A percentile compares a stretch with the other conserved stretches of the same genome.
These are phyloP conservation scores for Cochlearia excelsa DNA, from an alignment of 345 rosid species.

Conservation along the genomic window DNA sequence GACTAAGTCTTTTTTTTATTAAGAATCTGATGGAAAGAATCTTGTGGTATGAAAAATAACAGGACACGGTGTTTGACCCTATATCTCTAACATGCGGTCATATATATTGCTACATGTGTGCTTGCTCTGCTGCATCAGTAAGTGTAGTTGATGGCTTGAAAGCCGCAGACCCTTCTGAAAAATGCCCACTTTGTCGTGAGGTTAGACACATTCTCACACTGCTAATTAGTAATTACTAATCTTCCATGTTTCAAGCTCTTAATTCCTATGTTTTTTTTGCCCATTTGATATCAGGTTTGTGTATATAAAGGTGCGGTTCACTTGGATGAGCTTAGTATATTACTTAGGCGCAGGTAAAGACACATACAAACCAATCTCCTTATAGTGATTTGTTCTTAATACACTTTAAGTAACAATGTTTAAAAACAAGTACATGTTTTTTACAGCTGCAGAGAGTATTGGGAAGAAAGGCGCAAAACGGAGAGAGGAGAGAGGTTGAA, in stretches of 20 bases:
- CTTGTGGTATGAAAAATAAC: slow-evolving; percentile 23
- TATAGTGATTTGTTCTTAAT: background rate
- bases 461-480: slow-evolving; percentile 62
- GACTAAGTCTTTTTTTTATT: slow-evolving; percentile 14
- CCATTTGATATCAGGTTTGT: slow-evolving; percentile 40
- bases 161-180: slow-evolving; percentile 56
- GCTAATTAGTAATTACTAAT: background rate
- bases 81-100: slow-evolving; percentile 88
- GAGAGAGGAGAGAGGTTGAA: slow-evolving; percentile 70
- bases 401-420: background rate
- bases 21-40: slow-evolving; percentile 17
- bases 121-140: slow-evolving; percentile 93
- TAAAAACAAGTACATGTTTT: background rate
- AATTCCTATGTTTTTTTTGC: background rate
- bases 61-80: slow-evolving; percentile 93
- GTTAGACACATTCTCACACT: slow-evolving; percentile 38
- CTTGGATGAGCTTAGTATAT: slow-evolving; percentile 75
- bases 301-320: slow-evolving; percentile 70
- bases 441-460: slow-evolving; percentile 65
- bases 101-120: slow-evolving; percentile 88
- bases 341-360: slow-evolving; percentile 62
- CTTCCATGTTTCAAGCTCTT: slow-evolving; percentile 3
- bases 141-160: slow-evolving; percentile 71
- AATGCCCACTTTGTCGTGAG: slow-evolving; percentile 90
- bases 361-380: slow-evolving; percentile 1